Evolutionary conservation across 345 rosid genomes (phyloP).

Genomic region (Eucalyptus marginata): DNA sequence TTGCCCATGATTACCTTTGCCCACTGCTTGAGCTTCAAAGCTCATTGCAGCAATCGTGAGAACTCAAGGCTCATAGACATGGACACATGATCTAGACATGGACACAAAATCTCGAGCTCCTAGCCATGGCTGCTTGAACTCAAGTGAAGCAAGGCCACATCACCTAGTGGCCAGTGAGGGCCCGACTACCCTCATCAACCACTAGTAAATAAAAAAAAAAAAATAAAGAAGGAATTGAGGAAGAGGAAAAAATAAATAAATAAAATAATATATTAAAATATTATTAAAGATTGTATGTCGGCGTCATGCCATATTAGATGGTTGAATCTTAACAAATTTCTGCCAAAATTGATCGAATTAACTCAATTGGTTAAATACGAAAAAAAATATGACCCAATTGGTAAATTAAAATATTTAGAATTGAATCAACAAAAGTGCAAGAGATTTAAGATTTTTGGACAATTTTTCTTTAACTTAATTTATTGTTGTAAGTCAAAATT

Average conservation of each 20-base stretch:
- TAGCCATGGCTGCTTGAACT: not conserved
- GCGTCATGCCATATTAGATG: accelerated
- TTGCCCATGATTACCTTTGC: too few species aligned
- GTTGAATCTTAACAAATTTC: too few species aligned
- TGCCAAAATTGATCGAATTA: accelerated
- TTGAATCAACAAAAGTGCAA: too few species aligned
- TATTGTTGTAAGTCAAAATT: too few species aligned
- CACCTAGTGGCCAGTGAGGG: not conserved
- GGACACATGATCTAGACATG: not conserved
- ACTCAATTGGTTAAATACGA: too few species aligned
- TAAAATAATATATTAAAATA: too few species aligned
- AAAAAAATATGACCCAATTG: accelerated
- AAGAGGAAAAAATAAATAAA: too few species aligned
- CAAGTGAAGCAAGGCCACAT: too few species aligned
- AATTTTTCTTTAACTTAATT: too few species aligned
- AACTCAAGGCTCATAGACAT: not conserved
- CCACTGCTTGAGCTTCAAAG: not conserved
- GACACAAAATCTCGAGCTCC: not conserved
- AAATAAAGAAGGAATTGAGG: not conserved
- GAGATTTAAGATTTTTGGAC: too few species aligned
- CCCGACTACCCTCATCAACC: accelerated
- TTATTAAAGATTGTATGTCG: too few species aligned
- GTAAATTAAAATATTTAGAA: accelerated
- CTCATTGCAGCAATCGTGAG: not conserved
- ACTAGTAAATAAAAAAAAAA: not conserved